phyloP scores from a whole-genome alignment of 768 basidiomycete species.

The Trametes meyenii region DNA sequence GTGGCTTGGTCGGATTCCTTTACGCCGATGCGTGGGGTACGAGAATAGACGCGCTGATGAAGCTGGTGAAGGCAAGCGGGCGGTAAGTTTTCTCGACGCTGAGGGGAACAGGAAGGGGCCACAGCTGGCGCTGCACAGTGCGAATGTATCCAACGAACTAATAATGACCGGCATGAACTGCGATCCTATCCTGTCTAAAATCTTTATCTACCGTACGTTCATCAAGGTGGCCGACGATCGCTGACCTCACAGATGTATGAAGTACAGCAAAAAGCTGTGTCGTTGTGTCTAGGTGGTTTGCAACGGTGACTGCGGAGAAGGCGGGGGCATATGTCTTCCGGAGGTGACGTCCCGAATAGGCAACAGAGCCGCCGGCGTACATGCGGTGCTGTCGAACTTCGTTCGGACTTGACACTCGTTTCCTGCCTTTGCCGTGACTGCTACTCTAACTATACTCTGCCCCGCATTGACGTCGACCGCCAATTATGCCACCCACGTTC shows the following conservation, averaged over 20 bases:
- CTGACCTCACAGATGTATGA: too few species aligned
- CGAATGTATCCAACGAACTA: conserved; percentile 21
- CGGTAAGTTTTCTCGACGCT: conserved; percentile 21
- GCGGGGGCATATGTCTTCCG: background rate
- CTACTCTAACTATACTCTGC: too few species aligned
- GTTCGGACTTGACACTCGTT: background rate
- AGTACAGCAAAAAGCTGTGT: background rate
- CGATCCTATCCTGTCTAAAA: background rate
- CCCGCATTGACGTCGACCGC: background rate
- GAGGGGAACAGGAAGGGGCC: background rate
- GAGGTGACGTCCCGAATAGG: background rate
- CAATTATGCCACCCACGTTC: background rate
- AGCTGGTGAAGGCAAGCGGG: conserved; percentile 43
- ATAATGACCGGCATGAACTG: conserved; percentile 13
- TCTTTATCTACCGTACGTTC: background rate
- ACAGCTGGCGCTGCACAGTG: conserved; percentile 12
- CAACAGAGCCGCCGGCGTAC: background rate
- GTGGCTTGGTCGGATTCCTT: conserved; percentile 49
- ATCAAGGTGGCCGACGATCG: background rate
- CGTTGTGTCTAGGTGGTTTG: background rate
- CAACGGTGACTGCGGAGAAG: background rate
- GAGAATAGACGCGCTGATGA: conserved; percentile 43
- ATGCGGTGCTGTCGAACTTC: conserved; percentile 1
- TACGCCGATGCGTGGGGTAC: conserved; percentile 53
- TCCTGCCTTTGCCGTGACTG: background rate